Conservation (phyloP, 106 monocot genomes). For the Apostasia ramifera region DNA sequence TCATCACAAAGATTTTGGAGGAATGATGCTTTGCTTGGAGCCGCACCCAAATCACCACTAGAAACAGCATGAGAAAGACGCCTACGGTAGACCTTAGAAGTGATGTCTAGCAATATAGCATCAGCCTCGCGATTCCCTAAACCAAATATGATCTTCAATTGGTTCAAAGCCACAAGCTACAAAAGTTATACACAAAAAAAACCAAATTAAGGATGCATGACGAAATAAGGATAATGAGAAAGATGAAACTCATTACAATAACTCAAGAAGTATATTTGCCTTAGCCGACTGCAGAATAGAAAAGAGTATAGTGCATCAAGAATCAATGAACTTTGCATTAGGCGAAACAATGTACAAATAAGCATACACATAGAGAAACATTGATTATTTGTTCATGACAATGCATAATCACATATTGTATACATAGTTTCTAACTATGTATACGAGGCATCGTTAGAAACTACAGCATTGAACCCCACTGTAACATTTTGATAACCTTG, state of each 20-base stretch:
- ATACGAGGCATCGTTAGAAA: too few species aligned
- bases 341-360: too few species aligned
- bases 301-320: too few species aligned
- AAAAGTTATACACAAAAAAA: conserved; percentile 8
- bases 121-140: conserved; percentile 86
- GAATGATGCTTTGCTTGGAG: conserved; percentile 86
- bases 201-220: background rate
- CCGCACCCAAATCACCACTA: conserved; percentile 63
- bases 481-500: too few species aligned
- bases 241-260: background rate
- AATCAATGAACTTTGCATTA: too few species aligned
- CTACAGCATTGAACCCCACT: too few species aligned
- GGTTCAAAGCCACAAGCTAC: conserved; percentile 66
- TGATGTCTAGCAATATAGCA: conserved; percentile 73
- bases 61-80: conserved; percentile 76
- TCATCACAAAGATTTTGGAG: conserved; percentile 93
- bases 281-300: too few species aligned
- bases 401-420: too few species aligned
- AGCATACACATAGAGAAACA: too few species aligned
- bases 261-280: background rate
- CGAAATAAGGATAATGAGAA: background rate
- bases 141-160: conserved; percentile 94
- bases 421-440: too few species aligned
- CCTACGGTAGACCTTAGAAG: conserved; percentile 67
- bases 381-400: too few species aligned